Evolutionary conservation across 345 rosid genomes (phyloP).

Genomic region (Rhodamnia argentea): DNA sequence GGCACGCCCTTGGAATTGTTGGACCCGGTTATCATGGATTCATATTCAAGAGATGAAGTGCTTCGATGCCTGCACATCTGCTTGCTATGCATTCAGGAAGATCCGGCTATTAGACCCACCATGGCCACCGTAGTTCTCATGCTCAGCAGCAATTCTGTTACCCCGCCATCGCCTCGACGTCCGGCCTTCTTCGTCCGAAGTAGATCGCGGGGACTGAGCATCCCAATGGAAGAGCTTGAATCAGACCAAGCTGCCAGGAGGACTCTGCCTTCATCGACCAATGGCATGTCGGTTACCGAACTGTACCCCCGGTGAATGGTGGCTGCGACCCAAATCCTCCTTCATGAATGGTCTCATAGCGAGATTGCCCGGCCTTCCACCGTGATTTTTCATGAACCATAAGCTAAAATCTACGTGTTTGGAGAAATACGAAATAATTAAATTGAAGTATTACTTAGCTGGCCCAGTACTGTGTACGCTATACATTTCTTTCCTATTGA

Average conservation of each 20-base stretch:
- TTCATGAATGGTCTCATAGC: not conserved
- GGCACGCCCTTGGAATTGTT: constrained; percentile 3
- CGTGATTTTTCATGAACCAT: not conserved
- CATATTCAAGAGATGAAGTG: constrained; percentile 7
- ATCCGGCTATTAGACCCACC: not conserved
- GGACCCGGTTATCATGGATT: constrained; percentile 4
- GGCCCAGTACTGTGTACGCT: too few relatives aligned
- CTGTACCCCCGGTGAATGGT: not conserved
- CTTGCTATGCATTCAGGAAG: constrained; percentile 23
- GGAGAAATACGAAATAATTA: too few relatives aligned
- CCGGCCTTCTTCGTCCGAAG: constrained; percentile 7
- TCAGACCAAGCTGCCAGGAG: too few relatives aligned
- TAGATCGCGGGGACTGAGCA: too few relatives aligned
- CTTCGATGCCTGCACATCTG: constrained; percentile 17
- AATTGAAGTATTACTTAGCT: too few relatives aligned
- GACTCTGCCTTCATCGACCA: too few relatives aligned
- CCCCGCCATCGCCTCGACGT: not conserved
- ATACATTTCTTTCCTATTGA: too few relatives aligned
- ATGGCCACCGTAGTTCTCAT: not conserved
- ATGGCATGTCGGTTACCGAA: too few relatives aligned
- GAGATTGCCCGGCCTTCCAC: too few relatives aligned
- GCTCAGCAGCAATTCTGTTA: constrained; percentile 8
- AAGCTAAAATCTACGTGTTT: too few relatives aligned
- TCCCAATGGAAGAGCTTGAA: too few relatives aligned
- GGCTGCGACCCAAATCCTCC: not conserved